Conservation (phyloP, 768 basidiomycete species). For the Boletus pseudo-olivaceus region DNA sequence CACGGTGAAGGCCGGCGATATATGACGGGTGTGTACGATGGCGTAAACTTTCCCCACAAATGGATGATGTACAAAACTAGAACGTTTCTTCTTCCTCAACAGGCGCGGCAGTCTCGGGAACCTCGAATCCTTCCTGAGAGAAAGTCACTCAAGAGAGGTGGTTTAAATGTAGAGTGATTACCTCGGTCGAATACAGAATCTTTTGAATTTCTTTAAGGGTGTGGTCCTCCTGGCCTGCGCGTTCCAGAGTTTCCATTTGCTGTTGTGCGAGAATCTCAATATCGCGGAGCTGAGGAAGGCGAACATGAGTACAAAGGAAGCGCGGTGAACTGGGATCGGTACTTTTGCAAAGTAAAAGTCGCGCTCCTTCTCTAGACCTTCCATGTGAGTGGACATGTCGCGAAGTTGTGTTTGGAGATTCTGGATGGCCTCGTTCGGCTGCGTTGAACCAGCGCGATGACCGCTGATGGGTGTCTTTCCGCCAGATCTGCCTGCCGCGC, state of each 20-base stretch:
- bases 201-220: constrained; percentile 79
- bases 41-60: constrained; percentile 6
- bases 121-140: constrained; percentile 86
- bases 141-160: constrained; percentile 7
- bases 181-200: constrained; percentile 95
- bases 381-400: constrained; percentile 78
- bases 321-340: constrained; percentile 14
- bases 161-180: constrained; percentile 33
- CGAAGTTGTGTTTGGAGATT: constrained; percentile 72
- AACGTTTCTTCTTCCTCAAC: constrained; percentile 84
- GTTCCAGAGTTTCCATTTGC: constrained; percentile 62
- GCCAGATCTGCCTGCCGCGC: constrained; percentile 47
- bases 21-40: constrained; percentile 6
- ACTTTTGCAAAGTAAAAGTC: constrained; percentile 99
- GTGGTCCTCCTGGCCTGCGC: constrained; percentile 52
- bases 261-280: constrained; percentile 93
- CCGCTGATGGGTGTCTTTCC: constrained; percentile 73
- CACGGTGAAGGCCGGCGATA: constrained; percentile 2
- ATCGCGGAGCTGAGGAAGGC: constrained; percentile 72
- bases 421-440: constrained; percentile 64
- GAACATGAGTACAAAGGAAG: constrained; percentile 4
- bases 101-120: constrained; percentile 57
- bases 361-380: constrained; percentile 93
- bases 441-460: constrained; percentile 61
- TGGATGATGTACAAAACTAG: constrained; percentile 30